phyloP scores from a whole-genome alignment of 352 stramenopile species.

The Globisporangium cederbergense region DNA sequence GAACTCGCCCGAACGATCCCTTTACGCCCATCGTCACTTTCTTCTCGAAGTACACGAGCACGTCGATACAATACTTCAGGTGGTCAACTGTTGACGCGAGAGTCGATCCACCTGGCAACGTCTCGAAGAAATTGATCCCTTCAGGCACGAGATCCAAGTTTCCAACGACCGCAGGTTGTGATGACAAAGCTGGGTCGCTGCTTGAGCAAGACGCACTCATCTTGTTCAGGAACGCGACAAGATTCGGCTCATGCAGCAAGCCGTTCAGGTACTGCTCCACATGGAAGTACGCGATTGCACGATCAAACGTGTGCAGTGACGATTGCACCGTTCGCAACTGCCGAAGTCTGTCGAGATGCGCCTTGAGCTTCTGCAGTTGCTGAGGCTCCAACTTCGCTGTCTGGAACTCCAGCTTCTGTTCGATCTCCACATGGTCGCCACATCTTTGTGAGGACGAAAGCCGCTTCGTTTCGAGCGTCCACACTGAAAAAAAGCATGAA shows the following conservation, averaged over 20 bases:
- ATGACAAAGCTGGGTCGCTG: slow-evolving; percentile 17
- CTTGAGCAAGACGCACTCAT: slow-evolving; percentile 49
- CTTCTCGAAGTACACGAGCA: slow-evolving; percentile 87
- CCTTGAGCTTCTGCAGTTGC: slow-evolving; percentile 63
- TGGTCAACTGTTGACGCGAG: slow-evolving; percentile 66
- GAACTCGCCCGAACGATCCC: slow-evolving; percentile 62
- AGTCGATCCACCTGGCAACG: slow-evolving; percentile 38
- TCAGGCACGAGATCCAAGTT: slow-evolving; percentile 64
- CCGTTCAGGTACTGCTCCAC: slow-evolving; percentile 82
- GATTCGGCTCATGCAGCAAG: slow-evolving; percentile 61
- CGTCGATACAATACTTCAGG: slow-evolving; percentile 80
- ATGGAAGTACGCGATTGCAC: slow-evolving; percentile 75
- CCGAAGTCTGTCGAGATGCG: slow-evolving; percentile 63
- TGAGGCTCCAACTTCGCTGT: slow-evolving; percentile 66
- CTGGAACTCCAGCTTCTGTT: slow-evolving; percentile 56
- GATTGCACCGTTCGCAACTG: slow-evolving; percentile 76
- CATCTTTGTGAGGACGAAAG: slow-evolving; percentile 54
- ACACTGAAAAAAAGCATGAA: slow-evolving; percentile 27
- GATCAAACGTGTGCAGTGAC: slow-evolving; percentile 77
- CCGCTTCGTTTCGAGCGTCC: slow-evolving; percentile 56
- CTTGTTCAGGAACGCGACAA: slow-evolving; percentile 72
- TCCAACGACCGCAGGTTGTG: slow-evolving; percentile 11
- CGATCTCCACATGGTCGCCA: slow-evolving; percentile 56
- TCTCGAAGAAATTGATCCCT: slow-evolving; percentile 69
- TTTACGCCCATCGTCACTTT: slow-evolving; percentile 71